Percentiles rank a stretch among this genome's conserved stretches.
phyloP scores from a whole-genome alignment of 768 basidiomycete genomes.

The Phlebiopsis gigantea region DNA sequence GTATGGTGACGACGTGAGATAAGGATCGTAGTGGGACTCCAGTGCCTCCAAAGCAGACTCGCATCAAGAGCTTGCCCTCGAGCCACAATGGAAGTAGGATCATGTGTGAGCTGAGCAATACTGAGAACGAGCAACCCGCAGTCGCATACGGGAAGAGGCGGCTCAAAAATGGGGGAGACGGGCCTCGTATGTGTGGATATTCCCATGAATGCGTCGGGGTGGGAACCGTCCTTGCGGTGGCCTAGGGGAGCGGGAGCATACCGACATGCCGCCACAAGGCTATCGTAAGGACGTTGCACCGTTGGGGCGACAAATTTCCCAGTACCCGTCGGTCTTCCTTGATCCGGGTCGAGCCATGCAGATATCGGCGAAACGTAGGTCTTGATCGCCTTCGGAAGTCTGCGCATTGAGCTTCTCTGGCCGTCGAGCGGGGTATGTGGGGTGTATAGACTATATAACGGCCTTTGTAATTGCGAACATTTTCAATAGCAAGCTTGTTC shows the following conservation, averaged over 20 bases:
- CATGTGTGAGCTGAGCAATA: conserved; percentile 3
- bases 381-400: conserved; percentile 1
- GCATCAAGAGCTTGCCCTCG: background rate
- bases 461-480: background rate
- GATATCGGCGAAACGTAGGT: conserved; percentile 13
- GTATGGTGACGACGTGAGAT: conserved; percentile 2
- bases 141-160: background rate
- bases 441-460: background rate
- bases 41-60: background rate
- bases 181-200: background rate
- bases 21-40: conserved; percentile 8
- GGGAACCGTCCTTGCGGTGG: conserved; percentile 10
- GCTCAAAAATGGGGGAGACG: background rate
- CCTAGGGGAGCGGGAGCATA: conserved; percentile 5
- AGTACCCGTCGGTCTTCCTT: background rate
- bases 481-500: background rate
- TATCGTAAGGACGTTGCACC: background rate
- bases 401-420: background rate
- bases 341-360: conserved; percentile 10
- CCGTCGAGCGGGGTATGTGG: background rate
- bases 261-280: conserved; percentile 6
- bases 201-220: conserved; percentile 10
- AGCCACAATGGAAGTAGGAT: conserved; percentile 1
- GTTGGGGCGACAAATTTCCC: background rate
- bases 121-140: background rate